Base-by-base conservation (phyloP, 768 basidiomycete species). In the Chalciporus piperatus region DNA sequence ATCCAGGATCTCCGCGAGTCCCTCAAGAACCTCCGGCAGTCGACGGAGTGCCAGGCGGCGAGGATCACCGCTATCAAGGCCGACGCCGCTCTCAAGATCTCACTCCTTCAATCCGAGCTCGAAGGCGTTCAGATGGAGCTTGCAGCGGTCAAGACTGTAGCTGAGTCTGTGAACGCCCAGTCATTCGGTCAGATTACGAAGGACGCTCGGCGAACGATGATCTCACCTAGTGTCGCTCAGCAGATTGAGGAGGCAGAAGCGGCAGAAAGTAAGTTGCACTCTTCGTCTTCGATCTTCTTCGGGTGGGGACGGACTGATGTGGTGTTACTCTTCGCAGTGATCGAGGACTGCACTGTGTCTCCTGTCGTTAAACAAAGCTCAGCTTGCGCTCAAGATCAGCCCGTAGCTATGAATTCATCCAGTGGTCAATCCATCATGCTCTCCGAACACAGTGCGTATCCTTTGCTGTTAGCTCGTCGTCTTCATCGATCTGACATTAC, bases 71-170 rank as follows among this genome's bases (percentile, higher is more conserved):
- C 38, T 6, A 35, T 59, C 44, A 64, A 41, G 47, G 57, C 56
- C 17, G 59, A 66, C 22, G 6, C 51, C 6, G 28, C 63, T 0
- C 52, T 46, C 19, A 64, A 52, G 54, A 57, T 61, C 7, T 32
- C 38, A 4, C 51, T 63, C n/a, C 39, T 59, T 2, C 45, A 64
- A 22, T 49, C 54, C 10, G 63, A 50, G 10, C n/a, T 66, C 12
- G 55, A 41, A 0, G 30, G 27, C 6, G 27, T 59, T 23, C 49
- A 27, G 22, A 35, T 41, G 11, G 56, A 59, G 14, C 48, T 66
- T 19, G 19, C 33, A 6, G 19, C 33, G 11, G 16, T 56, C 43
- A 59, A 52, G 62, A 25, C 22, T 25, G 13, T 25, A 14, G 39
- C 25, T 4, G 7, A 41, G 16, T 50, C 59, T 20, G 14, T 7